A percentile compares a stretch with the other conserved stretches of the same genome.
Evolutionary conservation across 169 alveolate genomes (phyloP).

Genomic region (Neospora caninum): DNA sequence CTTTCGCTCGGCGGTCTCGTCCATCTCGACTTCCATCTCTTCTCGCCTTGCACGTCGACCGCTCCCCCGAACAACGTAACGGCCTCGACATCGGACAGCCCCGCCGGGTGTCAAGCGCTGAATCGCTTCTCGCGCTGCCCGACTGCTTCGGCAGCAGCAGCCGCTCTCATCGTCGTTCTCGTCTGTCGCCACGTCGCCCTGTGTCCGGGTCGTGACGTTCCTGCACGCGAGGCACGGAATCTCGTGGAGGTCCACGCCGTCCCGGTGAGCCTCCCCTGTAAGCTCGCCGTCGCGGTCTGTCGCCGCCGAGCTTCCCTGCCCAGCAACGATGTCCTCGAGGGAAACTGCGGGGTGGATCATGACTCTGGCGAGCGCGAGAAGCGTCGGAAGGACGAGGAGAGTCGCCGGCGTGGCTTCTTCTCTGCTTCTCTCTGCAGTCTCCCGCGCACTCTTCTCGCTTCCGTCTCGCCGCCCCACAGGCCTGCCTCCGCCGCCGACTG

Average conservation of each 20-base stretch:
- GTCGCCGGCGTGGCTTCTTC: neutral
- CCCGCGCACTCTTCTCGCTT: neutral
- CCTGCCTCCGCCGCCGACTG: slow-evolving; percentile 1
- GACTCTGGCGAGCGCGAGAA: slow-evolving; percentile 5
- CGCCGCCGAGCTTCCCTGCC: neutral
- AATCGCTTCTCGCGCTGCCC: neutral
- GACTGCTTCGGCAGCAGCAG: slow-evolving; percentile 26
- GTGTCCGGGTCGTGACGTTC: neutral
- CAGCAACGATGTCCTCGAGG: neutral
- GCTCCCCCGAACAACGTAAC: neutral
- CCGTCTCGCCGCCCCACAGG: neutral
- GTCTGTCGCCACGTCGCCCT: neutral
- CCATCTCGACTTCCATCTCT: neutral
- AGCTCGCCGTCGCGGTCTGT: neutral
- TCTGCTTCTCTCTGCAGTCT: neutral
- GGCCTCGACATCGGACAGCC: neutral
- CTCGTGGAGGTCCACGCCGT: neutral
- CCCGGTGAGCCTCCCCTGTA: neutral
- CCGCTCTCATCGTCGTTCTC: neutral
- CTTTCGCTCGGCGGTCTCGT: neutral
- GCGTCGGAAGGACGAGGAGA: slow-evolving; percentile 15
- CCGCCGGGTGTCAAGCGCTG: neutral
- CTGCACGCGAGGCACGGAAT: neutral
- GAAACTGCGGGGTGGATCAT: neutral
- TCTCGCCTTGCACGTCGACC: neutral